Evolutionary conservation across 179 eudicot genomes (phyloP).

Genomic region (Camellia oleifera): DNA sequence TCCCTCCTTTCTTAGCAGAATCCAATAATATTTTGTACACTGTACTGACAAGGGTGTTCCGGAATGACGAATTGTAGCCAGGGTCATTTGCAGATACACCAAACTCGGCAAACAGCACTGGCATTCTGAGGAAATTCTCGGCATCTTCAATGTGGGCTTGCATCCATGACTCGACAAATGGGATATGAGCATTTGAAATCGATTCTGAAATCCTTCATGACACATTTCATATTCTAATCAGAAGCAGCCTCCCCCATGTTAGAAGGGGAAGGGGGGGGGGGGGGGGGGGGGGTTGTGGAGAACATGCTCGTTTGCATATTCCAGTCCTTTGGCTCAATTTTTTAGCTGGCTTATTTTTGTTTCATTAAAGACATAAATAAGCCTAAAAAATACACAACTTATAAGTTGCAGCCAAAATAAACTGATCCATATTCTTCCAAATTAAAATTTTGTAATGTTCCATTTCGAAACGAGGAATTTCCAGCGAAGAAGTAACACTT

Average conservation of each 20-base stretch:
- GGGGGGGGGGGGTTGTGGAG: too few relatives aligned
- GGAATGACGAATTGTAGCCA: slow-evolving; percentile 65
- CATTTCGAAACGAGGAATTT: background rate
- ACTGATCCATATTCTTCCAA: background rate
- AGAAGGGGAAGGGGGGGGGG: too few relatives aligned
- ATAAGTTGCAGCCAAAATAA: too few relatives aligned
- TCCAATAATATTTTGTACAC: slow-evolving; percentile 49
- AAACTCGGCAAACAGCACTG: slow-evolving; percentile 71
- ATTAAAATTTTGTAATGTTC: background rate
- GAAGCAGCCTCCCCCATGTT: background rate
- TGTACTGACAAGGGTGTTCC: slow-evolving; percentile 46
- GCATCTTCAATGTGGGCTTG: slow-evolving; percentile 84
- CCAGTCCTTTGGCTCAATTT: too few relatives aligned
- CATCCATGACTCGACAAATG: slow-evolving; percentile 75
- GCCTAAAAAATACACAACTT: too few relatives aligned
- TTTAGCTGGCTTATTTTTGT: too few relatives aligned
- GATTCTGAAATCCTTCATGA: slow-evolving; percentile 19
- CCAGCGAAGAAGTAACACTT: slow-evolving; percentile 10
- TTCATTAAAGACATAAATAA: too few relatives aligned
- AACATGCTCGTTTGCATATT: too few relatives aligned
- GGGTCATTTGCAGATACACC: slow-evolving; percentile 73
- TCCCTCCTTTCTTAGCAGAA: slow-evolving; percentile 73
- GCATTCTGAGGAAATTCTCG: slow-evolving; percentile 63
- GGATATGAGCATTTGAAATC: slow-evolving; percentile 37
- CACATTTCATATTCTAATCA: slow-evolving; percentile 2